Percentiles rank a stretch among this genome's conserved stretches.
Conservation (phyloP, 208 protist species). For the Crithidia brevicula region DNA sequence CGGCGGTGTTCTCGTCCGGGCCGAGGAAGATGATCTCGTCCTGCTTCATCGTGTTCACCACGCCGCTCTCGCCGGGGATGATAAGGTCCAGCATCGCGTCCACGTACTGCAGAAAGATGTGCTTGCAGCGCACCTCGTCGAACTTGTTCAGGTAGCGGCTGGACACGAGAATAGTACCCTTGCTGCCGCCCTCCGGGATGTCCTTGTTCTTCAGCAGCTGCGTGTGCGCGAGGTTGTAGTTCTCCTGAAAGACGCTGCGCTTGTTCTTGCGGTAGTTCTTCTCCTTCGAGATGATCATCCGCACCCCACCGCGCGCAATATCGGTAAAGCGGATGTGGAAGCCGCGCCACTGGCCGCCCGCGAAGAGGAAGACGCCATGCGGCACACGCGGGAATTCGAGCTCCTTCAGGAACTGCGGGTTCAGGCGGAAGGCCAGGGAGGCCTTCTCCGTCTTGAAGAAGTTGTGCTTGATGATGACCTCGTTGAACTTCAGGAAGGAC, state of each 20-base stretch:
- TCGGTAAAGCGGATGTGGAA: conserved; percentile 97
- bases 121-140: conserved; percentile 63
- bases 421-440: conserved; percentile 91
- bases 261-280: conserved; percentile 91
- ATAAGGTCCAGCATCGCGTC: conserved; percentile 94
- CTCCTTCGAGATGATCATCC: conserved; percentile 94
- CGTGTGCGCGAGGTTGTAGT: conserved; percentile 97
- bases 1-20: conserved; percentile 95
- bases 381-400: conserved; percentile 86
- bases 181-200: conserved; percentile 97
- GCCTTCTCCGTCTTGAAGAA: conserved; percentile 95
- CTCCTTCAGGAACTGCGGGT: conserved; percentile 78
- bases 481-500: conserved; percentile 93
- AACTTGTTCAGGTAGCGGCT: conserved; percentile 78
- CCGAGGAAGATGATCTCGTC: conserved; percentile 96
- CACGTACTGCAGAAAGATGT: conserved; percentile 95
- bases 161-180: conserved; percentile 93
- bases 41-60: conserved; percentile 82
- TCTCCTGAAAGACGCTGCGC: conserved; percentile 94
- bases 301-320: conserved; percentile 95
- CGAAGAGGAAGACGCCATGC: conserved; percentile 93
- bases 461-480: conserved; percentile 94
- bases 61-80: conserved; percentile 71
- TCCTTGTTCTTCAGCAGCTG: conserved; percentile 98
- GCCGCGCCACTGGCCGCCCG: conserved; percentile 94